Evolutionary conservation across 768 basidiomycete species (phyloP).

Genomic region (Punctularia strigosozonata): DNA sequence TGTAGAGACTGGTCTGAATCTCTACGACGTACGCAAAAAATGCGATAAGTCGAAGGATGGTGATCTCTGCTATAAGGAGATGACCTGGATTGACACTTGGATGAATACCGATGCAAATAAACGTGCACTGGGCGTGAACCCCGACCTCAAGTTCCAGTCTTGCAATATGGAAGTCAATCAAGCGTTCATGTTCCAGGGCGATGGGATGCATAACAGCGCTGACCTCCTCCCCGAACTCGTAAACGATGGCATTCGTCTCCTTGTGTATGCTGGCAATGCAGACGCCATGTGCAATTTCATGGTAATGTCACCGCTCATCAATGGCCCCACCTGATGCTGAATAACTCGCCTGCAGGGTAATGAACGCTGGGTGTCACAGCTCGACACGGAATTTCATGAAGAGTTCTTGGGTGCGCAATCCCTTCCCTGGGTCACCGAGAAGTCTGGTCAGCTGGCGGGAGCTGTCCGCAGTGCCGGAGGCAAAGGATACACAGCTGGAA

Average conservation of each 20-base stretch:
- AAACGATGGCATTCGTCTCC: constrained; percentile 67
- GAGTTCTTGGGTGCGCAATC: constrained; percentile 43
- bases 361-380: constrained; percentile 57
- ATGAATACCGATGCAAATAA: constrained; percentile 74
- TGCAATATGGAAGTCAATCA: constrained; percentile 77
- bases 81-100: constrained; percentile 83
- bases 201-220: constrained; percentile 78
- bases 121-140: constrained; percentile 64
- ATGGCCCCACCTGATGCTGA: too few relatives aligned
- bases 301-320: constrained; percentile 18
- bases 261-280: constrained; percentile 88
- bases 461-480: constrained; percentile 62
- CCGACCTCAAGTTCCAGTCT: constrained; percentile 44
- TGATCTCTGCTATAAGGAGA: constrained; percentile 64
- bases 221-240: constrained; percentile 70
- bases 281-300: constrained; percentile 88
- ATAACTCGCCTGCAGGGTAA: constrained; percentile 43
- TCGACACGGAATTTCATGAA: constrained; percentile 47
- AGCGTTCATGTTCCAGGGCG: constrained; percentile 73
- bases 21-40: constrained; percentile 73
- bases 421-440: constrained; percentile 44
- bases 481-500: constrained; percentile 57
- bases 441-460: constrained; percentile 48
- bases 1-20: constrained; percentile 66
- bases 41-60: constrained; percentile 69